Percentiles rank a stretch among this genome's conserved stretches.
Evolutionary conservation across 345 rosid species (phyloP).

Genomic region (Euphorbia peplus): DNA sequence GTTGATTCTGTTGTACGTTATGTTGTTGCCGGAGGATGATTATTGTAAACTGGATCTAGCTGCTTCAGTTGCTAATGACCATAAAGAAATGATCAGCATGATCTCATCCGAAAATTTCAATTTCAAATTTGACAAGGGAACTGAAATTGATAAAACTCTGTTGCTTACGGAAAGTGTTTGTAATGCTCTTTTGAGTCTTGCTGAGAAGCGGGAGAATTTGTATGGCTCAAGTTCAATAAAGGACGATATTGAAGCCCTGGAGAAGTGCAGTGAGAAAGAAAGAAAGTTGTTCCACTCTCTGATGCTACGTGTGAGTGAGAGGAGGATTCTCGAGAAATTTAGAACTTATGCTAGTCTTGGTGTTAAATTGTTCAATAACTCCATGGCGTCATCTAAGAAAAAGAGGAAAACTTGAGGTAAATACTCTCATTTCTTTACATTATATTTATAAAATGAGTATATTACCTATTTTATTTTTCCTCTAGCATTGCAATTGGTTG

Average conservation of each 20-base stretch:
- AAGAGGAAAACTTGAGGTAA: slow-evolving; percentile 23
- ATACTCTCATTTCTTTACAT: neutral
- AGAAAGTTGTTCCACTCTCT: slow-evolving; percentile 63
- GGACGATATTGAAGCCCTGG: slow-evolving; percentile 47
- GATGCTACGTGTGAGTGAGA: slow-evolving; percentile 60
- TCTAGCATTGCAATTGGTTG: no score
- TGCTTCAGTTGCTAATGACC: slow-evolving; percentile 30
- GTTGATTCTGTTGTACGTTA: slow-evolving; percentile 48
- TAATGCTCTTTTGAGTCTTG: slow-evolving; percentile 53
- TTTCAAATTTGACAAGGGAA: slow-evolving; percentile 23
- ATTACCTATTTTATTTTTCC: no score
- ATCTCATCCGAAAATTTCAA: slow-evolving; percentile 35
- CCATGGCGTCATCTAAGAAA: slow-evolving; percentile 15
- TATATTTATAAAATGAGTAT: neutral
- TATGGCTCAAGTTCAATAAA: slow-evolving; percentile 43
- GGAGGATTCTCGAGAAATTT: slow-evolving; percentile 66
- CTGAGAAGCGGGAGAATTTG: slow-evolving; percentile 59
- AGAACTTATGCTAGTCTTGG: slow-evolving; percentile 35
- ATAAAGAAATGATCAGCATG: slow-evolving; percentile 28
- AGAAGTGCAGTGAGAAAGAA: slow-evolving; percentile 36
- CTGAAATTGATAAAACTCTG: slow-evolving; percentile 37
- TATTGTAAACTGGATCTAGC: slow-evolving; percentile 47
- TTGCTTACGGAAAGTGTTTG: slow-evolving; percentile 63
- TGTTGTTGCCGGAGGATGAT: slow-evolving; percentile 53
- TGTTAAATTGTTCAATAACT: neutral